A percentile compares a stretch with the other conserved stretches of the same genome.
phyloP scores from a whole-genome alignment of 441 rosid species.

The Raphanus hybrid region DNA sequence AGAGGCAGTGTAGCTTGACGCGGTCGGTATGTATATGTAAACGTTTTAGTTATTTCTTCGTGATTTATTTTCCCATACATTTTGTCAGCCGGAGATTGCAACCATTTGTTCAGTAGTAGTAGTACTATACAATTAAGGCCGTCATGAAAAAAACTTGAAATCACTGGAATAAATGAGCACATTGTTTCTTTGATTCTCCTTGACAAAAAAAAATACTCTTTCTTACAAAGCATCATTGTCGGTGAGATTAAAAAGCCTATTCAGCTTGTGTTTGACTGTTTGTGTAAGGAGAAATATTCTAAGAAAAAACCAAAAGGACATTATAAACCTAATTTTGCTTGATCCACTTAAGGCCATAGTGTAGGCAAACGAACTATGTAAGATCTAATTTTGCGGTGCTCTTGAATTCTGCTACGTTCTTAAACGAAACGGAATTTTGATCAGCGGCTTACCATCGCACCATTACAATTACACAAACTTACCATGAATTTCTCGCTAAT shows the following conservation, averaged over 20 bases:
- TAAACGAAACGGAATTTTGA: background rate
- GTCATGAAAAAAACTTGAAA: conserved; percentile 28
- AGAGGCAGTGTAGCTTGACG: background rate
- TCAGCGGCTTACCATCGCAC: background rate
- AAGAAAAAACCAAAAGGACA: background rate
- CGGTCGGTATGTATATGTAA: background rate
- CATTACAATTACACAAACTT: background rate
- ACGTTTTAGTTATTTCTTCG: background rate
- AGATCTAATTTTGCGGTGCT: background rate
- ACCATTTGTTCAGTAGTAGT: background rate
- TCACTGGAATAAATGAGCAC: conserved; percentile 9
- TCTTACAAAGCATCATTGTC: conserved; percentile 16
- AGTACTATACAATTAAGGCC: background rate
- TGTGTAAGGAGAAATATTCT: background rate
- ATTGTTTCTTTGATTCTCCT: background rate
- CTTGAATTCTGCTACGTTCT: background rate
- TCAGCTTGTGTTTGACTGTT: background rate
- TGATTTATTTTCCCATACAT: background rate
- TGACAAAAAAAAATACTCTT: background rate
- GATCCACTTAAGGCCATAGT: background rate
- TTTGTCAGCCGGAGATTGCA: conserved; percentile 3
- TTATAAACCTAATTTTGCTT: background rate
- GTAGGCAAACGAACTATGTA: background rate
- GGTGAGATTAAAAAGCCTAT: background rate
- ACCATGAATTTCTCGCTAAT: background rate